Evolutionary conservation across 495 filamentous ascomycete genomes (phyloP).

Genomic region (Staphylotrichum longicolle): DNA sequence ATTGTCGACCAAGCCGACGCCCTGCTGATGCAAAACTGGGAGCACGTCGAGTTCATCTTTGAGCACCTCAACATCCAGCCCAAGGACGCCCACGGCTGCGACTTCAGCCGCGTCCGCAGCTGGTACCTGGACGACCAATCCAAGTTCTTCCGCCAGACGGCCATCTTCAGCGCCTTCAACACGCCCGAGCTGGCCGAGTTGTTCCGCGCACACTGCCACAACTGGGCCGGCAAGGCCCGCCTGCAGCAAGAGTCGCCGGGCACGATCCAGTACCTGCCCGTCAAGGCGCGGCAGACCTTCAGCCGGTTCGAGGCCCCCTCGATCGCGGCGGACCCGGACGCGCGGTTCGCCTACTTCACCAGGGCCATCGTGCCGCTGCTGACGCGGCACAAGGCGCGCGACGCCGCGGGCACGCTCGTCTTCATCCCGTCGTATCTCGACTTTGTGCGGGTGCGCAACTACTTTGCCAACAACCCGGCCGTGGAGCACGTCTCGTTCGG

Average conservation of each 20-base stretch:
- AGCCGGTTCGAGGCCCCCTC: slow-evolving; percentile 74
- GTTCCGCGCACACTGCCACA: slow-evolving; percentile 71
- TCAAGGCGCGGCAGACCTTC: slow-evolving; percentile 81
- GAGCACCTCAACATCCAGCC: slow-evolving; percentile 90
- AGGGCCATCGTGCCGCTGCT: slow-evolving; percentile 73
- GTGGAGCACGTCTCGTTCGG: slow-evolving; percentile 75
- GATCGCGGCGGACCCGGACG: slow-evolving; percentile 72
- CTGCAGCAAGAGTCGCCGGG: slow-evolving; percentile 64
- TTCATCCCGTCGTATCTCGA: slow-evolving; percentile 93
- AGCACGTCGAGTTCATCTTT: slow-evolving; percentile 86
- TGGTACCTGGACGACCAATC: slow-evolving; percentile 92
- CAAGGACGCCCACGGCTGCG: slow-evolving; percentile 84
- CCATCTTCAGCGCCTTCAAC: slow-evolving; percentile 75
- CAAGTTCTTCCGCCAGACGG: slow-evolving; percentile 75
- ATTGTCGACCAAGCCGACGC: slow-evolving; percentile 92
- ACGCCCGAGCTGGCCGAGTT: slow-evolving; percentile 86
- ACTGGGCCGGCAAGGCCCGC: slow-evolving; percentile 73
- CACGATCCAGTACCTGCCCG: slow-evolving; percentile 61
- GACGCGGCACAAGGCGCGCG: slow-evolving; percentile 51
- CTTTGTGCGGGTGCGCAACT: slow-evolving; percentile 88
- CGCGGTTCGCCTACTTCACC: slow-evolving; percentile 89
- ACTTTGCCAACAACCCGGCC: slow-evolving; percentile 70
- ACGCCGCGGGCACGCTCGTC: slow-evolving; percentile 63
- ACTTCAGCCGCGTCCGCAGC: slow-evolving; percentile 84
- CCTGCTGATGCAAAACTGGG: slow-evolving; percentile 97